phyloP scores from a whole-genome alignment of 257 asterid genomes.

The Agastache rugosa region DNA sequence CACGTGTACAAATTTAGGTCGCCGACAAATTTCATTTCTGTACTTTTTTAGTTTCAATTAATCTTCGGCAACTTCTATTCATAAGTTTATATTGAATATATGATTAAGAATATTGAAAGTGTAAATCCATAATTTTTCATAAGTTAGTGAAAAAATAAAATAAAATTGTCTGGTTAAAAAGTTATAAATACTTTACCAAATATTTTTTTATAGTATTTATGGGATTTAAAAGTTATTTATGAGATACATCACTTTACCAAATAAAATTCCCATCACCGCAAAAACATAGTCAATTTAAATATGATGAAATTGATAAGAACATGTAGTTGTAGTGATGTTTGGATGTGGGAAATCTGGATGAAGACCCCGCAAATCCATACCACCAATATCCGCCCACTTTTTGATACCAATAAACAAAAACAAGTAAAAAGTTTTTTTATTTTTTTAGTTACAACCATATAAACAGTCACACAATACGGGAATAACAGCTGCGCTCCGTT shows the following conservation, averaged over 20 bases:
- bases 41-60: not conserved
- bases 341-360: constrained; percentile 39
- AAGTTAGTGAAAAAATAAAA: no score
- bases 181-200: no score
- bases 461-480: no score
- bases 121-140: no score
- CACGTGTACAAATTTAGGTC: constrained; percentile 24
- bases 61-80: not conserved
- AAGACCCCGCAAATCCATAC: constrained; percentile 54
- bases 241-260: not conserved
- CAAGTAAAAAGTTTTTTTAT: not conserved
- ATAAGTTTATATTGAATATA: not conserved
- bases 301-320: constrained; percentile 31
- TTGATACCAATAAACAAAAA: not conserved
- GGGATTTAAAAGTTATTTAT: not conserved
- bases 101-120: no score
- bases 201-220: no score
- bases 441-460: no score
- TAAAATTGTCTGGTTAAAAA: no score
- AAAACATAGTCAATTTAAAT: constrained; percentile 16
- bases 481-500: no score
- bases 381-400: constrained; percentile 30
- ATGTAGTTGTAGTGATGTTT: constrained; percentile 35
- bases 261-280: not conserved
- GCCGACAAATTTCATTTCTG: not conserved